Base-by-base conservation (phyloP, 192 early-diverging fungal species). In the Coemansia sp. region DNA sequence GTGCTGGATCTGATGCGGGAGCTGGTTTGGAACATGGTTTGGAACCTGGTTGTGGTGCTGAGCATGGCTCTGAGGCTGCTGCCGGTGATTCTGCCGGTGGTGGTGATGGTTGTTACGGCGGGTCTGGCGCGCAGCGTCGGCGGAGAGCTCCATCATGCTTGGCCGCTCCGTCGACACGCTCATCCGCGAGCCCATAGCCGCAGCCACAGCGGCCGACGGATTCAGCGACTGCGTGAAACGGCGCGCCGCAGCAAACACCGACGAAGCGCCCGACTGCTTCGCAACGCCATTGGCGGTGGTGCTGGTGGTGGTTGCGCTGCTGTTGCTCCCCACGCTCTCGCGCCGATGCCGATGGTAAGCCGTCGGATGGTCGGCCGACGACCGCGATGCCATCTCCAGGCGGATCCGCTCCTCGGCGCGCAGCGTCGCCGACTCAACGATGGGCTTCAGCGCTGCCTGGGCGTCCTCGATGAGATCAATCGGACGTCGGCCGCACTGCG, bases 81-180 rank as follows among this genome's bases (percentile, higher is more conserved):
- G 51, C 22, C 20, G 51, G 51, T 54, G 19, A 22, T 54, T n/a
- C 25, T 14, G 44, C 40, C 44, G 25, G 32, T 64, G 12, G 17
- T 53, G 43, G 43, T 43, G 42, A 12, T 4, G 32, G 4, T 32
- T 20, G 20, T 20, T 20, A 20, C 4, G 51, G 9, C 20, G 20
- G 51, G 11, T 19, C 22, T 19, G 51, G 51, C 25, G 19, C 20
- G 20, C 20, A 25, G 5, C 8, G 51, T 22, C 51, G 7, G 49
- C 13, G 38, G 12, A 38, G 10, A 83, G 55, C 67, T 83, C 80
- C 75, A 75, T 39, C 38, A 77, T n/a, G 49, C 68, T 83, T 17
- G 80, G 80, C 25, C 80, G 75, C 68, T 83, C 80, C 0, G 80
- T 77, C 51, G 80, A 83, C 59, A 83, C 75, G 72, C 80, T 83